Evolutionary conservation across 345 rosid genomes (phyloP).

Genomic region (Linum tenue): DNA sequence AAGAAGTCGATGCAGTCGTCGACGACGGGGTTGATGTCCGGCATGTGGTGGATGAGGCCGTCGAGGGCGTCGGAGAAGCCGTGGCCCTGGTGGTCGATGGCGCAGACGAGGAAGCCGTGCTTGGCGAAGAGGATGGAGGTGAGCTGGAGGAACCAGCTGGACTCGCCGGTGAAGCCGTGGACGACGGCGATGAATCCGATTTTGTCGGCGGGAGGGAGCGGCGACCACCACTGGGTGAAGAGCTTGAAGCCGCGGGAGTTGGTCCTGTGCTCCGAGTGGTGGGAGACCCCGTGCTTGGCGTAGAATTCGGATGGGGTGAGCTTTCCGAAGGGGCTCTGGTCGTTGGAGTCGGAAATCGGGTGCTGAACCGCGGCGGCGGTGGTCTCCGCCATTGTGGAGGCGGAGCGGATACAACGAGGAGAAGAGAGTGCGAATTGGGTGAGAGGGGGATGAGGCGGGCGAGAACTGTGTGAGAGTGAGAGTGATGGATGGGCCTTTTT

Average conservation of each 20-base stretch:
- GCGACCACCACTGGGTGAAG: constrained; percentile 88
- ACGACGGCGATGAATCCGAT: constrained; percentile 65
- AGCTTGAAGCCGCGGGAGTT: constrained; percentile 65
- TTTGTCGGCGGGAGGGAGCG: constrained; percentile 38
- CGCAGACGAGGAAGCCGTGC: constrained; percentile 68
- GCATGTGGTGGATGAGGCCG: constrained; percentile 61
- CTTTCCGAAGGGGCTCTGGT: constrained; percentile 54
- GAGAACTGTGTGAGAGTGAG: background rate
- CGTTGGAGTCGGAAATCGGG: constrained; percentile 63
- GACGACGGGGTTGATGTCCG: constrained; percentile 60
- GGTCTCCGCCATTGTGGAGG: background rate
- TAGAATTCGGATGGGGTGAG: constrained; percentile 63
- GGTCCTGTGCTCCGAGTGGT: constrained; percentile 60
- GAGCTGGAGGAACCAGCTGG: constrained; percentile 69
- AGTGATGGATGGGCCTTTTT: background rate
- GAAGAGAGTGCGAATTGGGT: background rate
- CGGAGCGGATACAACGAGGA: background rate
- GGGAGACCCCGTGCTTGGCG: constrained; percentile 58
- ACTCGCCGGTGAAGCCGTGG: constrained; percentile 90
- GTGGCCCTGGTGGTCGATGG: constrained; percentile 96
- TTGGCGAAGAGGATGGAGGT: constrained; percentile 72
- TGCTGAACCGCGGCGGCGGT: constrained; percentile 32
- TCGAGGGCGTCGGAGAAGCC: constrained; percentile 60
- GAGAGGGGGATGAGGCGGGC: background rate
- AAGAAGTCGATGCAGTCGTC: constrained; percentile 75